phyloP scores from a whole-genome alignment of 1,139 yeast species.

The Saccharomyces hybrid region DNA sequence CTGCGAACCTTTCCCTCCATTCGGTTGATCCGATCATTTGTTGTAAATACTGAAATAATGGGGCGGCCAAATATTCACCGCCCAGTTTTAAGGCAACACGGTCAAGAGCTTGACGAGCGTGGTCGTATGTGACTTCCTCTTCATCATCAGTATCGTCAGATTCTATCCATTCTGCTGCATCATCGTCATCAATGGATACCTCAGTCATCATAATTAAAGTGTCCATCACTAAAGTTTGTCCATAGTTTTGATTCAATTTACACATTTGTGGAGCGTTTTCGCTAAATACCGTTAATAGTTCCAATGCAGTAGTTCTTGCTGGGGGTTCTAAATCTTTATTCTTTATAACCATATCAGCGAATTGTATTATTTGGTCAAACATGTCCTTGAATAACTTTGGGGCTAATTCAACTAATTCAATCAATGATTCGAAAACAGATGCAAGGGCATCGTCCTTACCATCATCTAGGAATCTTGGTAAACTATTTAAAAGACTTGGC shows the following conservation, averaged over 20 bases:
- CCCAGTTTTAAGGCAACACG: slow-evolving; percentile 78
- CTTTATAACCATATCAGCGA: slow-evolving; percentile 73
- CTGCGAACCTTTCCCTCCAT: slow-evolving; percentile 97
- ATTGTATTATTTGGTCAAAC: slow-evolving; percentile 79
- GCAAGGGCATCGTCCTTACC: slow-evolving; percentile 79
- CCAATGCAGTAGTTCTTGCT: slow-evolving; percentile 81
- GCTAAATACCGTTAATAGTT: slow-evolving; percentile 78
- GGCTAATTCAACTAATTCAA: slow-evolving; percentile 85
- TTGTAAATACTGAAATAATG: slow-evolving; percentile 80
- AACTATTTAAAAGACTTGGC: slow-evolving; percentile 75
- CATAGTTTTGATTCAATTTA: slow-evolving; percentile 65
- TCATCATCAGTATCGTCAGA: slow-evolving; percentile 77
- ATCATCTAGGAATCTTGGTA: slow-evolving; percentile 72
- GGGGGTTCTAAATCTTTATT: slow-evolving; percentile 70
- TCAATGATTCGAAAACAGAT: slow-evolving; percentile 78
- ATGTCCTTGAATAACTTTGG: slow-evolving; percentile 90
- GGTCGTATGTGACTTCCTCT: slow-evolving; percentile 80
- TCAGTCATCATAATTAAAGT: slow-evolving; percentile 86
- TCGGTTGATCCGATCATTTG: slow-evolving; percentile 63
- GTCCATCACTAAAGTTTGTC: slow-evolving; percentile 62
- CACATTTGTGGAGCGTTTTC: slow-evolving; percentile 96
- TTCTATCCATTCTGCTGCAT: slow-evolving; percentile 76
- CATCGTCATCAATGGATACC: slow-evolving; percentile 80
- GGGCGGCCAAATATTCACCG: slow-evolving; percentile 76
- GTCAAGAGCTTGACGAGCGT: slow-evolving; percentile 90